Evolutionary conservation across 345 rosid species (phyloP).

Genomic region (Zanthoxylum bungeanum): DNA sequence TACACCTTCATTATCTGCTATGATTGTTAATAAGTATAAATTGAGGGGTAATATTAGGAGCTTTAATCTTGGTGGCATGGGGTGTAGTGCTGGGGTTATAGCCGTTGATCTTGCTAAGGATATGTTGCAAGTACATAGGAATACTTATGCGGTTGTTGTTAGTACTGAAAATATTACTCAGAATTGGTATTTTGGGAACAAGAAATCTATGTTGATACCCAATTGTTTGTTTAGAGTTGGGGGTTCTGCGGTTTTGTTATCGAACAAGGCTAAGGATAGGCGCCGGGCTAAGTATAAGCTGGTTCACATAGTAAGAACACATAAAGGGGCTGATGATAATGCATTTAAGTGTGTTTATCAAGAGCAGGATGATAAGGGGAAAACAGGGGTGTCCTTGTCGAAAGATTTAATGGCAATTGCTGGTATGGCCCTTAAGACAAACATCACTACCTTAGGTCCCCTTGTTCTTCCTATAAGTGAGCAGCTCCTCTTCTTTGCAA

Average conservation of each 20-base stretch:
- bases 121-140: conserved; percentile 84
- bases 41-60: conserved; percentile 72
- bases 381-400: conserved; percentile 82
- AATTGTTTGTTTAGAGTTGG: conserved; percentile 89
- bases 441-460: conserved; percentile 87
- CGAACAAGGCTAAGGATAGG: conserved; percentile 53
- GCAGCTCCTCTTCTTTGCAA: conserved; percentile 75
- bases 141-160: conserved; percentile 78
- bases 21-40: conserved; percentile 85
- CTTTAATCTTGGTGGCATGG: conserved; percentile 86
- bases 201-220: conserved; percentile 83
- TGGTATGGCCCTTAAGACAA: conserved; percentile 80
- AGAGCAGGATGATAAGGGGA: conserved; percentile 77
- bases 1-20: conserved; percentile 84
- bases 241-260: conserved; percentile 68
- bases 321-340: conserved; percentile 81
- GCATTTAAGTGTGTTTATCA: conserved; percentile 84
- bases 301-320: conserved; percentile 87
- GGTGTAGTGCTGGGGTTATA: conserved; percentile 92
- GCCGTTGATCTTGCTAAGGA: conserved; percentile 80
- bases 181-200: conserved; percentile 94
- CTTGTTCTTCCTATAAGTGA: conserved; percentile 88
- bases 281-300: conserved; percentile 76
- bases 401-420: conserved; percentile 93
- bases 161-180: conserved; percentile 93